These are phyloP conservation scores for Linum trigynum DNA, from an alignment of 345 rosid genomes.

Conservation along the genomic window DNA sequence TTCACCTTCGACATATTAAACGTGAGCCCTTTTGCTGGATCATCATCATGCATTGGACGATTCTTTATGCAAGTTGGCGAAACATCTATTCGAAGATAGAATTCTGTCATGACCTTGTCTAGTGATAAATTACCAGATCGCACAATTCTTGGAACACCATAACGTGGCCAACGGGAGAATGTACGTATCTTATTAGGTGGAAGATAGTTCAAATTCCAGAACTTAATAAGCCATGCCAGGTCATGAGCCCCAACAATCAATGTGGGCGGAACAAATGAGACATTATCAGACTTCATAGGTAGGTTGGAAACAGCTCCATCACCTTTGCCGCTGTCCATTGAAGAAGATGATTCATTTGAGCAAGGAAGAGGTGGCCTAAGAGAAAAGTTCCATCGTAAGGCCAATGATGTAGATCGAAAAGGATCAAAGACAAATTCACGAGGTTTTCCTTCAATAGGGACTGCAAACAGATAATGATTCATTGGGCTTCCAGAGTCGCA, in stretches of 20 bases:
- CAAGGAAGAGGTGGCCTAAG: conserved; percentile 43
- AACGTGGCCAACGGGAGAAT: conserved; percentile 92
- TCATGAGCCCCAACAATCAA: conserved; percentile 91
- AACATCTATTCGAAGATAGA: conserved; percentile 81
- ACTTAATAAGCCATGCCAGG: conserved; percentile 78
- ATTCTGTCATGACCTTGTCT: conserved; percentile 97
- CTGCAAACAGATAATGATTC: conserved; percentile 84
- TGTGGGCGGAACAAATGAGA: conserved; percentile 38
- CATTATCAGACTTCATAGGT: conserved; percentile 35
- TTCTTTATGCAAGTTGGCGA: conserved; percentile 63
- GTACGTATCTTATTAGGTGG: conserved; percentile 92
- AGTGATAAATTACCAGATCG: conserved; percentile 89
- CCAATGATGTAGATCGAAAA: conserved; percentile 86
- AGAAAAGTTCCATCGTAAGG: conserved; percentile 87
- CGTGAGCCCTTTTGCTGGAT: conserved; percentile 86
- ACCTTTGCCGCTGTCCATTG: conserved; percentile 24
- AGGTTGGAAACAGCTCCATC: conserved; percentile 27
- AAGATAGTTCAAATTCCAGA: conserved; percentile 72
- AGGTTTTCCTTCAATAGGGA: conserved; percentile 76
- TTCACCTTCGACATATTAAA: conserved; percentile 77
- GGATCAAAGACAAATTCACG: conserved; percentile 83
- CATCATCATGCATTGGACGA: conserved; percentile 75
- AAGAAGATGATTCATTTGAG: conserved; percentile 28
- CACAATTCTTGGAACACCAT: conserved; percentile 67
- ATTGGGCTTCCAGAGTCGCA: conserved; percentile 82